phyloP scores from a whole-genome alignment of 345 rosid species.

The Euphorbia tirucalli region DNA sequence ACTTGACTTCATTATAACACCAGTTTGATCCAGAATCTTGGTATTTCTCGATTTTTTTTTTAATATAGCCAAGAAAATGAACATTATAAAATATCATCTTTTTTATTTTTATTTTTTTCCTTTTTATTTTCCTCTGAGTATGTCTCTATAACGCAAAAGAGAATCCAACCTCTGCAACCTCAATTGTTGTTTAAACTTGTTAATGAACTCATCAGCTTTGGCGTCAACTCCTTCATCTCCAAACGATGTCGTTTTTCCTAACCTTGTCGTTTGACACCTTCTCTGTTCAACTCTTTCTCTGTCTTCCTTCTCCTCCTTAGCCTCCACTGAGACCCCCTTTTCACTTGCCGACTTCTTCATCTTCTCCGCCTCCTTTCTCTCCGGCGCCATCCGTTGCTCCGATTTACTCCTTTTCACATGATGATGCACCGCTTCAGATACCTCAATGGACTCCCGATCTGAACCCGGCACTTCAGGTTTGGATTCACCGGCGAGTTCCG shows the following conservation, averaged over 20 bases:
- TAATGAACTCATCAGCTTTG: constrained; percentile 57
- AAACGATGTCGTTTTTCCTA: constrained; percentile 17
- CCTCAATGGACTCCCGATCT: neutral
- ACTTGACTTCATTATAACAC: too few relatives aligned
- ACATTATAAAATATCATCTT: neutral
- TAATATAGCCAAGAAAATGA: too few relatives aligned
- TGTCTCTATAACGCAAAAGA: constrained; percentile 36
- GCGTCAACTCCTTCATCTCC: constrained; percentile 40
- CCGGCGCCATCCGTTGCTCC: constrained; percentile 29
- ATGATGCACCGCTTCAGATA: constrained; percentile 1
- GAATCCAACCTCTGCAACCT: constrained; percentile 54
- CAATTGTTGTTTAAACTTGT: constrained; percentile 44
- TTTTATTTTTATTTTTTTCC: neutral
- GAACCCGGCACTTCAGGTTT: neutral
- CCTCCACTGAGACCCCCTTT: constrained; percentile 24
- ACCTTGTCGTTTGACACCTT: constrained; percentile 19
- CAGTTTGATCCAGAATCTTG: too few relatives aligned
- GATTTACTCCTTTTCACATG: constrained; percentile 43
- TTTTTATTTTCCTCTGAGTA: constrained; percentile 22
- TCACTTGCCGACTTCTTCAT: constrained; percentile 78
- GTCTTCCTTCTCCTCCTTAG: constrained; percentile 12
- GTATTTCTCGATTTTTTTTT: too few relatives aligned
- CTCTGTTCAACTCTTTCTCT: constrained; percentile 22
- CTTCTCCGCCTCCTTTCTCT: constrained; percentile 18
- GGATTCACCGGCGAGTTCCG: too few relatives aligned